Base-by-base conservation (phyloP, 306 rosid species). In the Gastrolobium bilobum region DNA sequence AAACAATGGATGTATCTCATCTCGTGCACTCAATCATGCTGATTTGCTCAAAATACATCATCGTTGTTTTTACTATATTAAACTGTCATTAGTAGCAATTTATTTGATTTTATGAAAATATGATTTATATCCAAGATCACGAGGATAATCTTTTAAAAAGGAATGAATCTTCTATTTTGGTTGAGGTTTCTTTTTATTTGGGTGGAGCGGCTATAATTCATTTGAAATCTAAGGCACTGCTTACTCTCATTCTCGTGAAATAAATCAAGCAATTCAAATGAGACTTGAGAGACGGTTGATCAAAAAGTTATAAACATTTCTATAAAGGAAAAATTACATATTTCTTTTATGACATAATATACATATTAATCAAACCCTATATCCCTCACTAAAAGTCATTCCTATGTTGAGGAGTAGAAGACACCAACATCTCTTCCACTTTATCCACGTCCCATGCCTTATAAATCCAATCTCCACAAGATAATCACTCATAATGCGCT, bases 321-420 rank as follows among this genome's bases (percentile, higher is more conserved):
- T 50, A 31, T 33, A 6, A 65, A 68, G 56, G 35, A 31, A 61
- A 76, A 80, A 50, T 1, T 42, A 48, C 30, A 57, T 39, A 40
- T 79, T 77, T 72, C 60, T 77, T 57, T 37, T 84, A 79, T 86
- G 58, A 52, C 77, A 80, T 86, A 86, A 79, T 87, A 20, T 81
- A 82, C 87, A 87, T 77, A 66, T 84, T 53, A 76, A 80, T 10
- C 75, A 81, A 81, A 56, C 82, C 53, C 54, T 81, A 61, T 81
- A 20, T 81, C 82, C 81, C 83, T 79, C 84, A 71, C 89, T 86
- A 73, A 51, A 73, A 79, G 79, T 70, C 50, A 56, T 50, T 58
- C 56, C 89, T 70, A 72, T 60, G 68, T 43, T 68, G 69, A 62
- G 78, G 79, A 72, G 78, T 78, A 83, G 80, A 75, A 69, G 76